A percentile compares a stretch with the other conserved stretches of the same genome.
Conservation (phyloP, 352 stramenopile genomes). For the Aphanomyces stellatus region DNA sequence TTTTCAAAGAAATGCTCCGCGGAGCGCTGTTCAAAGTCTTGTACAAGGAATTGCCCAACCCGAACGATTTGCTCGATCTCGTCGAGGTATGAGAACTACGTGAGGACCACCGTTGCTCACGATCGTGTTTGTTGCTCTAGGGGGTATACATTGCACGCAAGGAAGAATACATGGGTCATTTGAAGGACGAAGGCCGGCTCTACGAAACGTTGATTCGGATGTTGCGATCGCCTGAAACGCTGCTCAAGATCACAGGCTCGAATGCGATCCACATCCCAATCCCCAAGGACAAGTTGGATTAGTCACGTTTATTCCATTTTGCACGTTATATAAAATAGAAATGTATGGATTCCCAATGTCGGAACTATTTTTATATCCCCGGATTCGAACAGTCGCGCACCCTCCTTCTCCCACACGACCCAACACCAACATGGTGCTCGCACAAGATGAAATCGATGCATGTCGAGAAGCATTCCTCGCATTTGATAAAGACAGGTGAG, state of each 20-base stretch:
- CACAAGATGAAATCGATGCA: conserved; percentile 94
- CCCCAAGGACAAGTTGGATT: conserved; percentile 79
- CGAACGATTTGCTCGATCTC: conserved; percentile 75
- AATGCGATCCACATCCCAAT: conserved; percentile 82
- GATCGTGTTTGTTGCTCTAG: conserved; percentile 23
- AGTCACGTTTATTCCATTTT: neutral
- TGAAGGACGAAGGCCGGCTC: conserved; percentile 83
- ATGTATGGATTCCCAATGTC: neutral
- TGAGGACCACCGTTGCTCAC: neutral
- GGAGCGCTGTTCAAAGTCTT: conserved; percentile 69
- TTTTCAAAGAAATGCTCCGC: conserved; percentile 79
- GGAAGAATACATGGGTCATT: conserved; percentile 78
- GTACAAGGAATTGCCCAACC: conserved; percentile 73
- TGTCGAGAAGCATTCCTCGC: conserved; percentile 95
- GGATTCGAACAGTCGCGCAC: neutral
- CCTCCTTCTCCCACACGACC: neutral
- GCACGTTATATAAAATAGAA: neutral
- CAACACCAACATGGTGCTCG: conserved; percentile 59
- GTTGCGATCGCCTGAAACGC: conserved; percentile 70
- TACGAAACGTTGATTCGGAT: conserved; percentile 83
- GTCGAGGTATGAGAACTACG: conserved; percentile 25
- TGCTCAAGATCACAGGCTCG: conserved; percentile 73
- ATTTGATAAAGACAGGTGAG: conserved; percentile 93
- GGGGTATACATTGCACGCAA: conserved; percentile 80
- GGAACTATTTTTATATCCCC: too few relatives aligned